These are phyloP conservation scores for Cyberlindnera meyerae DNA, from an alignment of 805 yeast genomes.

Conservation along the genomic window DNA sequence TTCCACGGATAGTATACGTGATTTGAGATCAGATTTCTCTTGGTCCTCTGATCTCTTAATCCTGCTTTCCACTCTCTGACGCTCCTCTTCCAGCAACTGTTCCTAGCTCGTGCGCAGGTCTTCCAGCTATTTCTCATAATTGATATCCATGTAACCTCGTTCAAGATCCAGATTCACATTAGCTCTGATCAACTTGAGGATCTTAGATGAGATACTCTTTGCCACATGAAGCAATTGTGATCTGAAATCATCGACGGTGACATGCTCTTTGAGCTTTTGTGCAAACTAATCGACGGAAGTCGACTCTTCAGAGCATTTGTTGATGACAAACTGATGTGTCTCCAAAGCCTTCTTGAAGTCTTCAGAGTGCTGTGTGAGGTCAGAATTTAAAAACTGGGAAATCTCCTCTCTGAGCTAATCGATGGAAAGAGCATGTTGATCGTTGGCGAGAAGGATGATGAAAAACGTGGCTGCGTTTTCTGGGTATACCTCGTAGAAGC, in stretches of 20 bases:
- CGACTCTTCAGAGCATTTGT: neutral
- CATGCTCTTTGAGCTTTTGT: neutral
- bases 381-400: neutral
- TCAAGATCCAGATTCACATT: constrained; percentile 5
- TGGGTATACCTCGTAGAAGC: constrained; percentile 12
- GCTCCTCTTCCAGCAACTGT: neutral
- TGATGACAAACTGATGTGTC: neutral
- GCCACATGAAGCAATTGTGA: constrained; percentile 5
- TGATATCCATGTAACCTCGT: constrained; percentile 10
- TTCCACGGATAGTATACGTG: neutral
- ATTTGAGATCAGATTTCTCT: neutral
- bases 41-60: neutral
- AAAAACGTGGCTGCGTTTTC: constrained; percentile 11
- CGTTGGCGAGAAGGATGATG: constrained; percentile 8
- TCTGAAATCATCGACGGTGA: constrained; percentile 4
- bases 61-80: constrained; percentile 4
- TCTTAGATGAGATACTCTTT: constrained; percentile 6
- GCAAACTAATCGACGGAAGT: constrained; percentile 3
- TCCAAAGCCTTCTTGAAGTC: constrained; percentile 7
- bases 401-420: constrained; percentile 7
- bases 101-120: constrained; percentile 3
- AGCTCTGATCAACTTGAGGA: constrained; percentile 2
- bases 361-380: constrained; percentile 1
- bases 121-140: constrained; percentile 2
- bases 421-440: neutral